Base-by-base conservation (phyloP, 164 flowering plant genomes). In the Cinnamomum chago region DNA sequence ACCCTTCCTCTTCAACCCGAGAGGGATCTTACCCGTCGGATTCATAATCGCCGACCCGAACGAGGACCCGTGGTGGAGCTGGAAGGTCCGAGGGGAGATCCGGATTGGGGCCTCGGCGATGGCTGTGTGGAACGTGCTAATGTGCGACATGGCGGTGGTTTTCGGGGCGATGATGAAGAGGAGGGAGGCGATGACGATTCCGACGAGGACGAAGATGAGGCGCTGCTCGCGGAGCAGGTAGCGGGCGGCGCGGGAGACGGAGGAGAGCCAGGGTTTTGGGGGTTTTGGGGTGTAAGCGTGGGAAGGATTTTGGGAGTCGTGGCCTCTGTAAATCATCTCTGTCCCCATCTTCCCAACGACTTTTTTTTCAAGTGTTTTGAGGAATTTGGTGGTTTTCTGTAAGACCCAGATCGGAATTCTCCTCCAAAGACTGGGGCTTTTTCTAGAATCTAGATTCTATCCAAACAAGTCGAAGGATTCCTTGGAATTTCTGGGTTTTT, bases 191-290 rank as follows among this genome's bases (percentile, higher is more conserved):
- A 92, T 81, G 6, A 85, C 91, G 69, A 89, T 77, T 73, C 97
- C 97, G 72, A 89, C 75, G 74, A 92, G 82, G 76, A 88, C 79
- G 80, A 89, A 90, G 62, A 90, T 23, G 70, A 90, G 87, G 18
- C 97, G 85, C 77, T 92, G 97, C 50, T 90, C 92, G 23, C 90
- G 89, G 72, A 92, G 88, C 71, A 92, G n/a, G 88, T 92, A 92
- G 52, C 83, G 86, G 70, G 89, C 72, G 40, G 90, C 87, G 35
- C 87, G 86, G 35, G 80, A 67, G 47, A 83, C 76, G 40, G 82
- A 52, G 15, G 58, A 47, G 67, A 75, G 67, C 91, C 90, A 89
- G n/a, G 89, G 97, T 79, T 92, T 90, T 3, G 28, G 71, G 25
- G 85, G 93, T 64, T 92, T 92, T 20, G 94, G 88, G 0, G 82